Conservation (phyloP, 345 rosid species). For the Populus simonii region DNA sequence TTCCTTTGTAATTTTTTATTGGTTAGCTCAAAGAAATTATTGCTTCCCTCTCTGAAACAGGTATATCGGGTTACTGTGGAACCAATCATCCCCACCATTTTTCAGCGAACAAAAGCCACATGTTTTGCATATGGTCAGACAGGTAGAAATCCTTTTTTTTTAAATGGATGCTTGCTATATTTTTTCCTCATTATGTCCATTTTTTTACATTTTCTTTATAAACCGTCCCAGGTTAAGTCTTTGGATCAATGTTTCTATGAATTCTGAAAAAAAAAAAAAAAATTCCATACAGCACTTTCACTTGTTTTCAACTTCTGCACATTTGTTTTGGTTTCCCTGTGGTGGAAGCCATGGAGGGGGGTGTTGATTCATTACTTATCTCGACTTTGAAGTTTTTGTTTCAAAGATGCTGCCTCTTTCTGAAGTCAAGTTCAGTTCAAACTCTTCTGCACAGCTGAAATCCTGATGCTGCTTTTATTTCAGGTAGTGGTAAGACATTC, state of each 20-base stretch:
- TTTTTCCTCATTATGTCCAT: background rate
- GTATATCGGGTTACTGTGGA: conserved; percentile 83
- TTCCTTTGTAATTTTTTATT: conserved; percentile 2
- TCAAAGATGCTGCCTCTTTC: background rate
- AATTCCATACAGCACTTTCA: background rate
- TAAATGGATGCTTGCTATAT: background rate
- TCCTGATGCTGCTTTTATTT: conserved; percentile 13
- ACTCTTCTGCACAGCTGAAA: background rate
- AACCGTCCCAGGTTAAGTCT: background rate
- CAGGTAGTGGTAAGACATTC: conserved; percentile 98
- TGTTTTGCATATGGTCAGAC: conserved; percentile 99
- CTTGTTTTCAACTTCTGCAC: background rate
- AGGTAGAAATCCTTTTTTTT: conserved; percentile 41
- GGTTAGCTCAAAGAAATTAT: conserved; percentile 13
- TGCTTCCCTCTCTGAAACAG: conserved; percentile 37
- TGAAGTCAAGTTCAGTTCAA: background rate
- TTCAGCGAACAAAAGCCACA: conserved; percentile 94
- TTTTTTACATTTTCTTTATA: background rate
- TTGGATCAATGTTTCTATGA: background rate
- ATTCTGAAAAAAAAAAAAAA: background rate
- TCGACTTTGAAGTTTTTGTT: background rate
- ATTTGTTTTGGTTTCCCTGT: background rate
- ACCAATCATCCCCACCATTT: conserved; percentile 90
- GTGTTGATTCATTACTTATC: background rate
- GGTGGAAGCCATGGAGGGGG: background rate